A percentile compares a stretch with the other conserved stretches of the same genome.
Conservation (phyloP, 2,329 filamentous ascomycete species). For the Pyrenophora seminiperda region DNA sequence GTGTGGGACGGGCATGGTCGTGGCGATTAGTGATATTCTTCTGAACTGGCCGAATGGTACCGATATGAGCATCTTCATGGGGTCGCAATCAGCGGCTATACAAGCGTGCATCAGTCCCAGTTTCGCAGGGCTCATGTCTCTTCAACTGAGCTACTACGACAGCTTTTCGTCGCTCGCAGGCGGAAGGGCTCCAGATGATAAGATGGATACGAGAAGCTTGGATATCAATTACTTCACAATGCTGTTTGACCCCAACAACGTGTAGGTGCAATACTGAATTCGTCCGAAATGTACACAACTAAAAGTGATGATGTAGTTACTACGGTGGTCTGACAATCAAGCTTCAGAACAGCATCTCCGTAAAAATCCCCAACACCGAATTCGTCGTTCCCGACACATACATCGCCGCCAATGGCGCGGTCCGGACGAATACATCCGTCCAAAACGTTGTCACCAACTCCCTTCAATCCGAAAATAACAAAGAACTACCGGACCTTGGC, state of each 20-base stretch:
- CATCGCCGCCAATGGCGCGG: slow-evolving; percentile 16
- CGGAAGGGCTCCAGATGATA: slow-evolving; percentile 14
- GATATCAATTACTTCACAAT: slow-evolving; percentile 26
- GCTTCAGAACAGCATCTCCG: slow-evolving; percentile 18
- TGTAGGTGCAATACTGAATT: slow-evolving; percentile 13
- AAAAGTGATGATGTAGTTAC: slow-evolving; percentile 16
- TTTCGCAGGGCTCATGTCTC: slow-evolving; percentile 22
- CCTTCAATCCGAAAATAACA: slow-evolving; percentile 15
- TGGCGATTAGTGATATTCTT: slow-evolving; percentile 37
- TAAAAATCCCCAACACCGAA: slow-evolving; percentile 25
- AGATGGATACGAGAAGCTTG: slow-evolving; percentile 13
- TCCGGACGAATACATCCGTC: slow-evolving; percentile 15
- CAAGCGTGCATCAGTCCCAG: slow-evolving; percentile 24
- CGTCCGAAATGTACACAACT: slow-evolving; percentile 2
- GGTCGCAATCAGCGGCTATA: slow-evolving; percentile 21
- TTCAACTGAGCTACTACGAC: slow-evolving; percentile 18
- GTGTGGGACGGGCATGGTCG: slow-evolving; percentile 38
- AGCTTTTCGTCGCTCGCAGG: slow-evolving; percentile 20
- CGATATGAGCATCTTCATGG: slow-evolving; percentile 34
- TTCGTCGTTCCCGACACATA: slow-evolving; percentile 20
- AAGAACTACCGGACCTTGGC: slow-evolving; percentile 24
- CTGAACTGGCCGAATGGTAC: slow-evolving; percentile 45
- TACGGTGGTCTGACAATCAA: slow-evolving; percentile 25
- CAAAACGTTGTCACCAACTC: slow-evolving; percentile 23
- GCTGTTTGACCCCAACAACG: slow-evolving; percentile 23